Conservation (phyloP, 164 flowering plant species). For the Sextonia rubra region DNA sequence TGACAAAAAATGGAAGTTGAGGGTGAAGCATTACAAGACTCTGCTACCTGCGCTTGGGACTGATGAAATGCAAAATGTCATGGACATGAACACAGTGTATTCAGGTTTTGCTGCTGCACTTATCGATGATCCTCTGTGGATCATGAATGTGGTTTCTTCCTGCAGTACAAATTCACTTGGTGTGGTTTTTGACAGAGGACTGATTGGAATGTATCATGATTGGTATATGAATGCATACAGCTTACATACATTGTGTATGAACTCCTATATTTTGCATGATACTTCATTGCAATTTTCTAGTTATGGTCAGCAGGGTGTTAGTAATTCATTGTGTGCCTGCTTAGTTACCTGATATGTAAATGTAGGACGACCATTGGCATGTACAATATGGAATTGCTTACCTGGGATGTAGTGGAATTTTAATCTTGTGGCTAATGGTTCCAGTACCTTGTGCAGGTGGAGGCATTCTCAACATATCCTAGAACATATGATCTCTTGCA, state of each 20-base stretch:
- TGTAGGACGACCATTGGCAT: too few species aligned
- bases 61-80: constrained; percentile 78
- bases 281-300: neutral
- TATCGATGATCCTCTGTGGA: constrained; percentile 82
- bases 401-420: neutral
- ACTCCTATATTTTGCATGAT: too few species aligned
- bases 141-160: constrained; percentile 96
- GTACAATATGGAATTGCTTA: too few species aligned
- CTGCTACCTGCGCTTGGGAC: constrained; percentile 74
- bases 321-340: neutral
- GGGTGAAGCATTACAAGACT: constrained; percentile 84
- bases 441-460: constrained; percentile 56
- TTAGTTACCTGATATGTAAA: neutral
- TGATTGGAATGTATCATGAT: constrained; percentile 88
- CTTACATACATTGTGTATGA: neutral
- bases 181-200: constrained; percentile 89
- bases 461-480: constrained; percentile 97
- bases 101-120: constrained; percentile 93
- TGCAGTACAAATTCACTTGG: constrained; percentile 71
- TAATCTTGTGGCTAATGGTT: neutral
- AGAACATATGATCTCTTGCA: constrained; percentile 97
- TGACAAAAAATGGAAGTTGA: constrained; percentile 76
- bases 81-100: constrained; percentile 93
- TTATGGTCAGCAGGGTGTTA: too few species aligned
- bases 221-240: constrained; percentile 45